Evolutionary conservation across 345 rosid species (phyloP).

Genomic region (Angophora floribunda): DNA sequence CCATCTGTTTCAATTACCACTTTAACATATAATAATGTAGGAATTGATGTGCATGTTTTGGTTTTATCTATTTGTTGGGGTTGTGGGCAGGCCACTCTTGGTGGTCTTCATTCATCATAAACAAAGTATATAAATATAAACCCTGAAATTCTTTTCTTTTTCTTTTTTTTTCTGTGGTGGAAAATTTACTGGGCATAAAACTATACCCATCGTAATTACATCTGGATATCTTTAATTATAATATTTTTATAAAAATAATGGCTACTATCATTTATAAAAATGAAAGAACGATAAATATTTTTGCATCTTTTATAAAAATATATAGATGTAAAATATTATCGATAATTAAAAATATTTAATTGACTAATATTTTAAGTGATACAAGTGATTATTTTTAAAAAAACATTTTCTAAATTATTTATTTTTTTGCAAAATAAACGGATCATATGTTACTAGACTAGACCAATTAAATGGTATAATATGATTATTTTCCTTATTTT

Average conservation of each 20-base stretch:
- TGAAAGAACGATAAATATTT: too few species aligned
- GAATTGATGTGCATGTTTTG: neutral
- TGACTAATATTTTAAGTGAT: too few species aligned
- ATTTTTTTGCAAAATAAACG: too few species aligned
- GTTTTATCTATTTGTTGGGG: neutral
- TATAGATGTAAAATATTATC: too few species aligned
- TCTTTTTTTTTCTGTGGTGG: neutral
- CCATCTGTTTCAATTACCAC: neutral
- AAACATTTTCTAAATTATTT: too few species aligned
- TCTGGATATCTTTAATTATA: neutral
- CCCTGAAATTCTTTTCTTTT: neutral
- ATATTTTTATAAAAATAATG: too few species aligned
- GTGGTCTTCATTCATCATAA: neutral
- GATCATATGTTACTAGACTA: neutral
- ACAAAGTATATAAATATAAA: neutral
- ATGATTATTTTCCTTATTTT: neutral
- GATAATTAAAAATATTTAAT: too few species aligned
- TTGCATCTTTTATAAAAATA: too few species aligned
- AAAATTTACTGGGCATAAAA: neutral
- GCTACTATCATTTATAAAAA: too few species aligned
- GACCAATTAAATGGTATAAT: neutral
- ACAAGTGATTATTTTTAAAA: too few species aligned
- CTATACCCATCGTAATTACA: neutral
- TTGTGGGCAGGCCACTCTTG: neutral
- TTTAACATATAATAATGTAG: neutral